Evolutionary conservation across 208 protist species (phyloP), one percentile per base, ranked within the genome.

Genomic region (Leishmania gerbilli): DNA sequence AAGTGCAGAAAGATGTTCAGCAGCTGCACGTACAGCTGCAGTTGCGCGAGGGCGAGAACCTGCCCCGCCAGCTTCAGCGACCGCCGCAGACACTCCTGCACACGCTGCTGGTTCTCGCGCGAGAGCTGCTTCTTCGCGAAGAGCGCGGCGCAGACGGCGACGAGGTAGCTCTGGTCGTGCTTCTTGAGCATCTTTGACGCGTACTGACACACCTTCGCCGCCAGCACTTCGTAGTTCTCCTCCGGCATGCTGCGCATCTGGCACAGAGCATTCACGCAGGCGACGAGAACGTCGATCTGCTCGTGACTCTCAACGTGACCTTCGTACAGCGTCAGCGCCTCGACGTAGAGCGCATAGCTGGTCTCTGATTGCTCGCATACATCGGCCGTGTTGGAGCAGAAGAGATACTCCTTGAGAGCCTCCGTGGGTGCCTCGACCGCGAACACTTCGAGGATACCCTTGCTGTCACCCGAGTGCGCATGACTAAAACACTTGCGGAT

Each of bases 261-360:
- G 74, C 84, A 78, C 2, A 98, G 81, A 0, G 90, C 84, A 45
- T 92, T 90, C 40, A 99, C 91, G 37, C 99, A 84, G 45, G 90
- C 81, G 19, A 84, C 76, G 6, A 99, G 74, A 62, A 95, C 93
- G 17, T 85, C 80, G 13, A 97, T 82, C 87, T 99, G 98, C 53
- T 90, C 86, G 13, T 87, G 86, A 1, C 89, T 94, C 49, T 88
- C 83, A 49, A 97, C 89, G 37, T 98, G 87, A 27, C 96, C 91
- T 85, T 99, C 98, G 92, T 99, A 99, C n/a, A 99, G 72, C 15
- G 92, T 79, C 71, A 99, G 96, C 11, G 97, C 97, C 80, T 96
- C 90, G n/a, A 88, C 82, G 69, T 95, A 90, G 21, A 98, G 93
- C 19, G 98, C 94, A 87, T 99, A 99, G 45, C 95, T 85, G 13